phyloP scores from a whole-genome alignment of 1,284 basidiomycete genomes.

The Rhodofomes roseus region DNA sequence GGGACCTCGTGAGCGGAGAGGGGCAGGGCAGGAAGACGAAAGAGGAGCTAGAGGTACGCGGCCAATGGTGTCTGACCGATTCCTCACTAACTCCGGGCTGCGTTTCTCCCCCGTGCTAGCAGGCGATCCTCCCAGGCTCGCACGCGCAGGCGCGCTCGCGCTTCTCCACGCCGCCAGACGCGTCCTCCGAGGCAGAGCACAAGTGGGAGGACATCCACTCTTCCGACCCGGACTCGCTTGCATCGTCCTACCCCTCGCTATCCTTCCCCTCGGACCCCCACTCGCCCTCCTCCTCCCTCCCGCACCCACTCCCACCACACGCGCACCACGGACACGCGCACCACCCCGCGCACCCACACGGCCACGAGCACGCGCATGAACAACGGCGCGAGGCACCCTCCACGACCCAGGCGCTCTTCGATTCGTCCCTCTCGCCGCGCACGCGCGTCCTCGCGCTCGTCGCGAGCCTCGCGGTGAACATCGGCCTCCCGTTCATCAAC shows the following conservation, averaged over 20 bases:
- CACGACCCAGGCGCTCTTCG: conserved; percentile 79
- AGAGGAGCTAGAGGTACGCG: conserved; percentile 24
- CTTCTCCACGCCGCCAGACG: conserved; percentile 26
- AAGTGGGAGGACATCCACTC: conserved; percentile 70
- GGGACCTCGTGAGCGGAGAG: conserved; percentile 44
- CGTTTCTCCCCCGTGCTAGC: conserved; percentile 1
- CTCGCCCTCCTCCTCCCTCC: conserved; percentile 29
- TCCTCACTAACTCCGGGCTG: not conserved
- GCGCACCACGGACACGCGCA: conserved; percentile 13
- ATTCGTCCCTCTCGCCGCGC: conserved; percentile 57
- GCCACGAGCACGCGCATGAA: conserved; percentile 26
- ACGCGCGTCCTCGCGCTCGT: conserved; percentile 71
- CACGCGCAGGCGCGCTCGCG: conserved; percentile 12
- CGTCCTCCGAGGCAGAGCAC: conserved; percentile 39
- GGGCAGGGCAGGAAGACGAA: conserved; percentile 30
- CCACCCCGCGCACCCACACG: conserved; percentile 16
- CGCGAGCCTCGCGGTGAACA: conserved; percentile 87
- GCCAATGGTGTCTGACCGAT: not conserved
- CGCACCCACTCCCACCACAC: conserved; percentile 7
- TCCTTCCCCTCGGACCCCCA: conserved; percentile 56
- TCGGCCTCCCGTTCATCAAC: conserved; percentile 92
- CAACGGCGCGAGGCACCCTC: conserved; percentile 23
- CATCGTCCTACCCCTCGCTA: conserved; percentile 75
- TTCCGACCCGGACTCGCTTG: conserved; percentile 34
- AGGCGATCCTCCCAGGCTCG: conserved; percentile 19